Percentiles rank a stretch among this genome's conserved stretches.
phyloP scores from a whole-genome alignment of 2,329 filamentous ascomycete species.

The Aspergillus pseudoglaucus region DNA sequence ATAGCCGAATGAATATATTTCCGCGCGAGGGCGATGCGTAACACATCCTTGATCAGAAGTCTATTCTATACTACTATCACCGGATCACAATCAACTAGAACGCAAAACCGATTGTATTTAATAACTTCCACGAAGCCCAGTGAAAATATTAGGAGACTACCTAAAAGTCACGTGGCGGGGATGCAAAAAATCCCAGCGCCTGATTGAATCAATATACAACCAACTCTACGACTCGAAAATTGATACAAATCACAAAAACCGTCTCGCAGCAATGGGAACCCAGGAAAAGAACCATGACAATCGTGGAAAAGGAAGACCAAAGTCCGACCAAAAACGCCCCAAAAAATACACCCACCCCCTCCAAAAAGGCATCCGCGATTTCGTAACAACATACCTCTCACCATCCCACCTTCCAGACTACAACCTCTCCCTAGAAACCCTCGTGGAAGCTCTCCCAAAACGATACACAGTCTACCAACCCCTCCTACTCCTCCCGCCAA shows the following conservation, averaged over 20 bases:
- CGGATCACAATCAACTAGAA: too few species aligned
- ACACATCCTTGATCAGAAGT: too few species aligned
- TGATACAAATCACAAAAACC: too few species aligned
- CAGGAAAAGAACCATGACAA: background rate
- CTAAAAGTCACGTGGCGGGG: slow-evolving; percentile 1
- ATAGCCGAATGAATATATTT: too few species aligned
- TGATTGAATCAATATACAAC: too few species aligned
- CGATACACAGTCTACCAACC: slow-evolving; percentile 52
- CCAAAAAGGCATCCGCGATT: slow-evolving; percentile 25
- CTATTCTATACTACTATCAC: too few species aligned
- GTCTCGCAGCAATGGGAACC: background rate
- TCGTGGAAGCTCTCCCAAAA: slow-evolving; percentile 28
- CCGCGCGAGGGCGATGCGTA: too few species aligned
- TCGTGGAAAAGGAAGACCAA: background rate
- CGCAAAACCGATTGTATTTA: too few species aligned
- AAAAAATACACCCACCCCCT: slow-evolving; percentile 21
- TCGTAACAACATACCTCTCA: slow-evolving; percentile 18
- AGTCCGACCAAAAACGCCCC: slow-evolving; percentile 4
- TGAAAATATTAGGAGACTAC: background rate
- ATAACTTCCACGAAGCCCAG: too few species aligned
- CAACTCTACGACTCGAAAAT: too few species aligned
- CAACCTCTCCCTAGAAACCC: slow-evolving; percentile 9
- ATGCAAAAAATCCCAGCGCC: background rate
- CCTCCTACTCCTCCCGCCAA: slow-evolving; percentile 50
- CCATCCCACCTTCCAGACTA: slow-evolving; percentile 9